Conservation (phyloP, 805 yeast genomes). For the Yamadazyma phyllophila region DNA sequence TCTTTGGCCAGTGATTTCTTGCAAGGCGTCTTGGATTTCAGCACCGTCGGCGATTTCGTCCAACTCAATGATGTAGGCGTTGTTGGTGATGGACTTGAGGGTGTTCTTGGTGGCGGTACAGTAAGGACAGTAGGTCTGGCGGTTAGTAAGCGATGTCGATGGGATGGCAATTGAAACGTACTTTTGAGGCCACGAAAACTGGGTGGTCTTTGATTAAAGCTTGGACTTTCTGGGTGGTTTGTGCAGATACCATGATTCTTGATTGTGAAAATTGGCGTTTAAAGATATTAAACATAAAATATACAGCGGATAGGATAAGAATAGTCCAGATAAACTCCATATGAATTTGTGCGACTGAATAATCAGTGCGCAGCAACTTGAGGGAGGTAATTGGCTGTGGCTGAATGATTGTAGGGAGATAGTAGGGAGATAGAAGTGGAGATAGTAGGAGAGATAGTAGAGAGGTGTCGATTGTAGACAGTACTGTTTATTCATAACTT, state of each 20-base stretch:
- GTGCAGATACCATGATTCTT: slow-evolving; percentile 56
- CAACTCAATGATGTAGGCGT: slow-evolving; percentile 55
- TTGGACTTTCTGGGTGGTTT: slow-evolving; percentile 57
- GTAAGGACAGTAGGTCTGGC: slow-evolving; percentile 43
- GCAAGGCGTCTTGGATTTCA: slow-evolving; percentile 77
- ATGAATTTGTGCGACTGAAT: background rate
- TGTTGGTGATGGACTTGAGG: slow-evolving; percentile 36
- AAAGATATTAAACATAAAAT: slow-evolving; percentile 10
- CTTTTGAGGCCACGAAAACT: slow-evolving; percentile 78
- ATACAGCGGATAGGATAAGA: background rate
- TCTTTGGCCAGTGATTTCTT: slow-evolving; percentile 78
- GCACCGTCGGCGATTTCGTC: slow-evolving; percentile 65
- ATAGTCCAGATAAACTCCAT: slow-evolving; percentile 1
- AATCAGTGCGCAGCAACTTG: background rate
- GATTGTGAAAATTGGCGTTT: slow-evolving; percentile 8
- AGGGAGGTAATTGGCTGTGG: no score
- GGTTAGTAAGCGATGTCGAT: slow-evolving; percentile 13
- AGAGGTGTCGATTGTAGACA: no score
- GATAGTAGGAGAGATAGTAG: no score
- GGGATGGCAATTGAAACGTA: slow-evolving; percentile 31
- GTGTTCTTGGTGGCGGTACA: slow-evolving; percentile 44
- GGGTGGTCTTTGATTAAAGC: slow-evolving; percentile 61
- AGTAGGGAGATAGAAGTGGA: no score
- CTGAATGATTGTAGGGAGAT: no score
- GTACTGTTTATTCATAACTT: slow-evolving; percentile 5